Percentiles rank a stretch among this genome's conserved stretches.
phyloP scores from a whole-genome alignment of 2,329 filamentous ascomycete genomes.

The Fusarium nurragi region DNA sequence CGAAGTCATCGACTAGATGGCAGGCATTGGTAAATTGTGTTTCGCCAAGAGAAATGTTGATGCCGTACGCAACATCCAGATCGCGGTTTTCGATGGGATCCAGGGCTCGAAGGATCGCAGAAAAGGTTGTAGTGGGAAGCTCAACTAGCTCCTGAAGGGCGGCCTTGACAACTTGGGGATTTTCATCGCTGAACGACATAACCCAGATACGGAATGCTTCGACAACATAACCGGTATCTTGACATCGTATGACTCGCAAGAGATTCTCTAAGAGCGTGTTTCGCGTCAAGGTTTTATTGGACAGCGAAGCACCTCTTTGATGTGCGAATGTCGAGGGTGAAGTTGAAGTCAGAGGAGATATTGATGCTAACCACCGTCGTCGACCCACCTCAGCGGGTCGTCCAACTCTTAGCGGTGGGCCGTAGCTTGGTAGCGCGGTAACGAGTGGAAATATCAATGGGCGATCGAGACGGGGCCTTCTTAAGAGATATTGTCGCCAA shows the following conservation, averaged over 20 bases:
- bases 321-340: constrained; percentile 13
- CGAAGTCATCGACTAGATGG: constrained; percentile 54
- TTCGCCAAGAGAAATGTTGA: constrained; percentile 53
- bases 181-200: constrained; percentile 29
- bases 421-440: constrained; percentile 34
- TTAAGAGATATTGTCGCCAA: constrained; percentile 41
- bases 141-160: constrained; percentile 47
- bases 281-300: background rate
- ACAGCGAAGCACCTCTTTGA: background rate
- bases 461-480: constrained; percentile 38
- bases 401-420: constrained; percentile 36
- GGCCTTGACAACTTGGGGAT: constrained; percentile 31
- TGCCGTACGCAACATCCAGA: constrained; percentile 58
- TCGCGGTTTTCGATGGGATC: constrained; percentile 64
- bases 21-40: constrained; percentile 52
- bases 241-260: constrained; percentile 47
- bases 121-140: constrained; percentile 66
- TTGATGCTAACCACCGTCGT: constrained; percentile 41
- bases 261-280: constrained; percentile 40
- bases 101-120: constrained; percentile 69
- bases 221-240: constrained; percentile 38
- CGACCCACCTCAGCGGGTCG: constrained; percentile 39
- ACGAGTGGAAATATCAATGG: constrained; percentile 35
- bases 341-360: constrained; percentile 27
- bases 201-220: constrained; percentile 45